A percentile compares a stretch with the other conserved stretches of the same genome.
These are phyloP conservation scores for Suhomyces faveliae DNA, from an alignment of 805 yeast genomes.

Conservation along the genomic window DNA sequence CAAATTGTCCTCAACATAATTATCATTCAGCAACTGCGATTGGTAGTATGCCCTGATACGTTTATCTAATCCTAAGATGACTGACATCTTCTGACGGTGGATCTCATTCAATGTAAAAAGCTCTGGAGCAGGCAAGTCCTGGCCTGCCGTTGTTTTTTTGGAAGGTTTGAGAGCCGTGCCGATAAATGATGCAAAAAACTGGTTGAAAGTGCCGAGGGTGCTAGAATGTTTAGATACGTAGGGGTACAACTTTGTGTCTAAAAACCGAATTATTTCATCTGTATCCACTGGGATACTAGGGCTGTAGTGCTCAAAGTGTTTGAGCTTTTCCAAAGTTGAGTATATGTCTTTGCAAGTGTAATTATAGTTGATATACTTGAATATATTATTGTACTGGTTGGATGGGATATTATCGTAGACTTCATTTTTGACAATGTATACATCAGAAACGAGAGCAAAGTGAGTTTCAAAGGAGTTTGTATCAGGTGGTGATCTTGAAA, in stretches of 20 bases:
- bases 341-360: slow-evolving; percentile 3
- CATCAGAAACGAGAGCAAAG: not conserved
- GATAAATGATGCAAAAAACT: not conserved
- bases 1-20: not conserved
- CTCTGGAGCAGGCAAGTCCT: no score
- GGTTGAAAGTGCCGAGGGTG: not conserved
- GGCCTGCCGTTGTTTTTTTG: not conserved
- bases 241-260: slow-evolving; percentile 4
- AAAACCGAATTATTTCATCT: not conserved
- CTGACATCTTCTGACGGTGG: not conserved
- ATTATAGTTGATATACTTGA: slow-evolving; percentile 3
- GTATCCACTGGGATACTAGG: no score
- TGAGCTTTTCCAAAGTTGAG: not conserved
- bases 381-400: not conserved
- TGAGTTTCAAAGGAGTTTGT: not conserved
- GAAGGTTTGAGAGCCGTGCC: not conserved
- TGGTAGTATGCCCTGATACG: not conserved
- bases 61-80: not conserved
- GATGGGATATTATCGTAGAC: not conserved
- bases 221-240: not conserved
- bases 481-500: no score
- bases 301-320: not conserved
- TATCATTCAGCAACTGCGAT: not conserved
- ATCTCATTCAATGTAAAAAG: not conserved
- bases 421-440: not conserved